Evolutionary conservation across 441 rosid species (phyloP).

Genomic region (Sinapis alba): DNA sequence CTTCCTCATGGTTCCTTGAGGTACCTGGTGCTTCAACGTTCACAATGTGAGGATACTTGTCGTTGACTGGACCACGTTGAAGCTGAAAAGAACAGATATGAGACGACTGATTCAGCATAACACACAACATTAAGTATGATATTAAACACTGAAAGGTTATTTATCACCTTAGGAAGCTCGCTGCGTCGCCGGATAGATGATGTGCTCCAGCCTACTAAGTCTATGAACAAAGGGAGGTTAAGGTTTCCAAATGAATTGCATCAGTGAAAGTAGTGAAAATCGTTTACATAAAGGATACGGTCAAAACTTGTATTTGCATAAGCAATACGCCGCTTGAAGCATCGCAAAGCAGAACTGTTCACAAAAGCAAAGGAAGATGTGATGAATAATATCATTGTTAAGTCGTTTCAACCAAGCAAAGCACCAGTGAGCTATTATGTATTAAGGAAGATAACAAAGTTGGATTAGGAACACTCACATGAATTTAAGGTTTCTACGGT

Average conservation of each 20-base stretch:
- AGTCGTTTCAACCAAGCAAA: slow-evolving; percentile 6
- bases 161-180: slow-evolving; percentile 80
- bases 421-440: slow-evolving; percentile 5
- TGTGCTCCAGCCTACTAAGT: slow-evolving; percentile 94
- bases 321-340: slow-evolving; percentile 75
- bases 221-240: slow-evolving; percentile 49
- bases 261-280: neutral
- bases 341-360: slow-evolving; percentile 79
- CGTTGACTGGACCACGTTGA: slow-evolving; percentile 44
- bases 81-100: slow-evolving; percentile 45
- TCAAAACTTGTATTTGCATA: slow-evolving; percentile 84
- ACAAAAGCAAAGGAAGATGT: slow-evolving; percentile 27
- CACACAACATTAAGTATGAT: slow-evolving; percentile 6
- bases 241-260: slow-evolving; percentile 38
- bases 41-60: slow-evolving; percentile 68
- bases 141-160: neutral
- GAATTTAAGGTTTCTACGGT: slow-evolving; percentile 71
- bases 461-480: slow-evolving; percentile 55
- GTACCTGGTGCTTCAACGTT: slow-evolving; percentile 45
- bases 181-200: slow-evolving; percentile 62
- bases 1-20: slow-evolving; percentile 40
- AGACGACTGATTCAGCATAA: slow-evolving; percentile 22
- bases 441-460: neutral
- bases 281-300: slow-evolving; percentile 58
- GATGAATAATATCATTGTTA: neutral